A percentile compares a stretch with the other conserved stretches of the same genome.
These are phyloP conservation scores for Penicillium riverlandense DNA, from an alignment of 495 filamentous ascomycete genomes.

Conservation along the genomic window DNA sequence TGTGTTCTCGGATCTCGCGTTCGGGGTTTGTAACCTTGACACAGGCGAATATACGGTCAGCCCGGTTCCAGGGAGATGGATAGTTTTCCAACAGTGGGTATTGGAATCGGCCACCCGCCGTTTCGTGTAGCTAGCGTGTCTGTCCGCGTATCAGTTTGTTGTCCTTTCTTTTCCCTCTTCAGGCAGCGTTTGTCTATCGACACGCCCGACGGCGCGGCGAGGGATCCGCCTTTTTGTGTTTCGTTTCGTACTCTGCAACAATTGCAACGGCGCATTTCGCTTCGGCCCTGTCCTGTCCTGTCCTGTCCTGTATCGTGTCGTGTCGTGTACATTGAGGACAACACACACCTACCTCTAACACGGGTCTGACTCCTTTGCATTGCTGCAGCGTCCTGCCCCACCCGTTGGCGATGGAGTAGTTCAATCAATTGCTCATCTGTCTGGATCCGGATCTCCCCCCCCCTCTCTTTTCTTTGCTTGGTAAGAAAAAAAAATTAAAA, in stretches of 20 bases:
- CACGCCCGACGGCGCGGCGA: too few relatives aligned
- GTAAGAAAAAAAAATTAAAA: constrained; percentile 5
- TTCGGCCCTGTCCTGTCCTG: not conserved
- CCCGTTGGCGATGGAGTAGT: constrained; percentile 12
- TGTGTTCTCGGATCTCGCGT: not conserved
- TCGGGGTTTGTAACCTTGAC: too few relatives aligned
- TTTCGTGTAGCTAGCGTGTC: too few relatives aligned
- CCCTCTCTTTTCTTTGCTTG: constrained; percentile 10
- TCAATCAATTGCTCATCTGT: not conserved
- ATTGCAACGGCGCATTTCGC: constrained; percentile 10
- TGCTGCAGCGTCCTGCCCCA: constrained; percentile 14
- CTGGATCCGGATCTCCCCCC: constrained; percentile 4
- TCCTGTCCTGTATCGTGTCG: constrained; percentile 2
- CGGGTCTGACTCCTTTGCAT: constrained; percentile 7
- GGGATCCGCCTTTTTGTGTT: not conserved
- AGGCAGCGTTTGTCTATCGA: not conserved
- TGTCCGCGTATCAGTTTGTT: too few relatives aligned
- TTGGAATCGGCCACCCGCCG: not conserved
- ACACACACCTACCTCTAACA: not conserved
- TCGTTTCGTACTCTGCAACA: constrained; percentile 11
- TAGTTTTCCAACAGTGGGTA: constrained; percentile 5
- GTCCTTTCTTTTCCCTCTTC: constrained; percentile 9
- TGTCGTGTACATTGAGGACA: constrained; percentile 8
- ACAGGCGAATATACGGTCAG: too few relatives aligned
- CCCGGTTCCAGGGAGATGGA: too few relatives aligned